Evolutionary conservation across 2,329 filamentous ascomycete genomes (phyloP), one percentile per base, ranked within the genome.

Genomic region (Dothidotthia symphoricarpi): DNA sequence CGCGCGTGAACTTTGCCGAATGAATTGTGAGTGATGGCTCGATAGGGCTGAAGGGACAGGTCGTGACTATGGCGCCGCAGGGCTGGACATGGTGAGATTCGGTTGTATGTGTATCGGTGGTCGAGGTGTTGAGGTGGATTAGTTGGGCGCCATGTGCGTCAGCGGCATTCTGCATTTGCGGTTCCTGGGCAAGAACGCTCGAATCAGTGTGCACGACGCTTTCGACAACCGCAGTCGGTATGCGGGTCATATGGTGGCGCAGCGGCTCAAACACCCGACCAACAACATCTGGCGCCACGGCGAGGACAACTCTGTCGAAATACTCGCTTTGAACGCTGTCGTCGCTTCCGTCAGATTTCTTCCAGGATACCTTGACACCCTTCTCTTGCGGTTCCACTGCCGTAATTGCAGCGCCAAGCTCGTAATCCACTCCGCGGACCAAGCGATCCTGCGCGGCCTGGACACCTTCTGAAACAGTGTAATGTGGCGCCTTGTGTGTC

Each of bases 261-360:
- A 77, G 48, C 0, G 74, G 74, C 1, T 57, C 45, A 41, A 75
- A 81, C 10, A 81, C 66, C 5, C 57, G 57, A 4, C 67, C 71
- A 0, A 73, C 75, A 3, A 77, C 69, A 44, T 78, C 70, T 1
- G 78, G 78, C 0, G 77, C 72, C 1, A 81, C 74, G 0, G 76
- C 76, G 1, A 81, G 61, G 16, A 81, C 61, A 1, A 78, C 75
- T 2, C 66, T 67, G 35, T 80, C 76, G 35, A 79, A 80, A 0
- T 49, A 35, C 13, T 73, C 66, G 16, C 37, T 38, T 9, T 64
- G 48, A 11, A 31, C 17, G 0, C 51, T 24, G 0, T 41, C 50
- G 2, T 44, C 25, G 4, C 47, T 32, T 9, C 12, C 29, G 8
- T 28, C 16, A 41, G 41, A 14, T 39, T 45, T 27, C 36, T 36